Evolutionary conservation across 2,329 filamentous ascomycete species (phyloP).

Genomic region (Lachnellula cervina): DNA sequence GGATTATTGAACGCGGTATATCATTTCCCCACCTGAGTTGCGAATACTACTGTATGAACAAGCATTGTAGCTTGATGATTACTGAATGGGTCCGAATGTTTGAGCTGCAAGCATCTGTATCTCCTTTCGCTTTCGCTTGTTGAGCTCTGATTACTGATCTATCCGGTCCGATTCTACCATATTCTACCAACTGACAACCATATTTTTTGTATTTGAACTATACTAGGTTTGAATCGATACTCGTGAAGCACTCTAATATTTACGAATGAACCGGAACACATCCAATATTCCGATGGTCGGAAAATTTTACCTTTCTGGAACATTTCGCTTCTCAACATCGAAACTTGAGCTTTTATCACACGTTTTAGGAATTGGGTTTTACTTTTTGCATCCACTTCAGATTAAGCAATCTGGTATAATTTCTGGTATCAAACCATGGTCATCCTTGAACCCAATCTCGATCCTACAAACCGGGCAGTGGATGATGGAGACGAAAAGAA

Average conservation of each 20-base stretch:
- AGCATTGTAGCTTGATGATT: background rate
- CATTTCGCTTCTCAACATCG: background rate
- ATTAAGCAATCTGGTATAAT: background rate
- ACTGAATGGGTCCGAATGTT: background rate
- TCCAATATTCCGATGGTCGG: background rate
- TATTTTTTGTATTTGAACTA: too few relatives aligned
- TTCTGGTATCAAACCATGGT: background rate
- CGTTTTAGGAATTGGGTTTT: too few relatives aligned
- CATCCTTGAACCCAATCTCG: too few relatives aligned
- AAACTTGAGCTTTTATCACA: too few relatives aligned
- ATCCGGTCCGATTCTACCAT: background rate
- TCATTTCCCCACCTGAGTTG: too few relatives aligned
- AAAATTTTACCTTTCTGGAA: background rate
- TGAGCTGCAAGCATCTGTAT: background rate
- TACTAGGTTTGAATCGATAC: too few relatives aligned
- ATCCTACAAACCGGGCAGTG: background rate
- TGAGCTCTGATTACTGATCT: background rate
- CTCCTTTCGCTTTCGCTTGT: background rate
- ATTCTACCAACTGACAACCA: background rate
- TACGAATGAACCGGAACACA: too few relatives aligned
- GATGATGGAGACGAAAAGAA: background rate
- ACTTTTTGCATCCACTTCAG: too few relatives aligned
- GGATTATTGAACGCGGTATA: too few relatives aligned
- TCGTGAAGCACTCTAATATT: too few relatives aligned
- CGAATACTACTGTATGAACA: too few relatives aligned